Conservation (phyloP, 1,139 yeast species). For the Saccharomyces uvarum region DNA sequence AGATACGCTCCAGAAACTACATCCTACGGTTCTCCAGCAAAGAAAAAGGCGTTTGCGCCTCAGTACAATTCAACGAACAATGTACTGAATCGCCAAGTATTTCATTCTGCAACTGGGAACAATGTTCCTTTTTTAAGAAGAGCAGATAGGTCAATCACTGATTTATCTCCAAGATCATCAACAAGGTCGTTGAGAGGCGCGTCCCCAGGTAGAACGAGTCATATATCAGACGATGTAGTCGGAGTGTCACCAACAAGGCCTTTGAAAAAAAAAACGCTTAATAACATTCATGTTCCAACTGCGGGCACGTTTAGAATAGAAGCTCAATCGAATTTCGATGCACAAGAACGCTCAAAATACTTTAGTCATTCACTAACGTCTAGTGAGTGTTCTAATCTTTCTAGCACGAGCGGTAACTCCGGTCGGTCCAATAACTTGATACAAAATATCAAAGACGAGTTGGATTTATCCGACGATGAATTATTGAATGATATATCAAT, state of each 20-base stretch:
- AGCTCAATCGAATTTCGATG: neutral
- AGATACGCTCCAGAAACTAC: conserved; percentile 2
- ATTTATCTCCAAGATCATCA: neutral
- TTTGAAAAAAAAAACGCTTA: neutral
- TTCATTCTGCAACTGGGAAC: neutral
- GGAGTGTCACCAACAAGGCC: neutral
- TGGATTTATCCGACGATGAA: neutral
- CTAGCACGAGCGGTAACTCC: neutral
- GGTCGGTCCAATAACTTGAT: neutral
- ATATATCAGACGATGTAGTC: neutral
- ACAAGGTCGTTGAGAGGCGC: neutral
- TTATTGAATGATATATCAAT: neutral
- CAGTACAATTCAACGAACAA: neutral
- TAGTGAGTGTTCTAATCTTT: neutral
- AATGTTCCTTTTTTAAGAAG: neutral
- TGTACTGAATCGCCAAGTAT: neutral
- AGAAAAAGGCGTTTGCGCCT: conserved; percentile 2
- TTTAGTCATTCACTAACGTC: neutral
- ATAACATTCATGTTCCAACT: neutral
- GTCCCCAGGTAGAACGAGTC: neutral
- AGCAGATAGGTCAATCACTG: neutral
- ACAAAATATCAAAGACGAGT: neutral
- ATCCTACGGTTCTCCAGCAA: conserved; percentile 6
- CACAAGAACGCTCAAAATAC: neutral
- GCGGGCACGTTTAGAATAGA: neutral